A percentile compares a stretch with the other conserved stretches of the same genome.
Evolutionary conservation across 108 stramenopile species (phyloP).

Genomic region (Cyclotella cryptica): DNA sequence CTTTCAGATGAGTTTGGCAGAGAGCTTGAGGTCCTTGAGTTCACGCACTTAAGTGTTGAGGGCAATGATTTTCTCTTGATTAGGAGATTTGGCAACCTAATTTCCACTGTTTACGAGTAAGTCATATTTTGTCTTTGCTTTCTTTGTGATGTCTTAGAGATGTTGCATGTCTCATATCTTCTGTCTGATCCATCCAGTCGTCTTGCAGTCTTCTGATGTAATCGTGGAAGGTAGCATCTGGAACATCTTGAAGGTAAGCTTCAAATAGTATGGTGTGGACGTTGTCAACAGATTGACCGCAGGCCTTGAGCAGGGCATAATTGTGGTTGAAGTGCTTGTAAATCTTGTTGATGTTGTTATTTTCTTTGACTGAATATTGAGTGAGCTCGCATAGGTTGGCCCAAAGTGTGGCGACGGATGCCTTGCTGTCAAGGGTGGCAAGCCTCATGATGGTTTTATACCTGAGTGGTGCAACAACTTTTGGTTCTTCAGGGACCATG

Average conservation of each 20-base stretch:
- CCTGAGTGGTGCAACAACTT: background rate
- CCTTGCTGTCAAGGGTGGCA: background rate
- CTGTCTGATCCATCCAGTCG: no score
- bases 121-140: background rate
- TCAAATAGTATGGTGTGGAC: background rate
- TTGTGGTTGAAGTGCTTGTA: background rate
- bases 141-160: background rate
- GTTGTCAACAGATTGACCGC: background rate
- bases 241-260: background rate
- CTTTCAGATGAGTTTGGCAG: background rate
- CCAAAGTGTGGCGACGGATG: background rate
- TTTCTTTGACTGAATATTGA: background rate
- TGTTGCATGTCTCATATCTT: background rate
- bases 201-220: background rate
- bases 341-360: background rate
- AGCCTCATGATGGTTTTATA: conserved; percentile 8
- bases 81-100: conserved; percentile 3
- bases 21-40: conserved; percentile 4
- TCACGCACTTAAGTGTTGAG: background rate
- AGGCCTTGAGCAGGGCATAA: background rate
- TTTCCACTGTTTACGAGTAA: background rate
- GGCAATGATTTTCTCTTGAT: background rate
- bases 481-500: background rate
- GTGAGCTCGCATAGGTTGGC: background rate
- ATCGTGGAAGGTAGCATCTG: background rate